phyloP scores from a whole-genome alignment of 1,139 yeast species.

The Fermentozyma sake region DNA sequence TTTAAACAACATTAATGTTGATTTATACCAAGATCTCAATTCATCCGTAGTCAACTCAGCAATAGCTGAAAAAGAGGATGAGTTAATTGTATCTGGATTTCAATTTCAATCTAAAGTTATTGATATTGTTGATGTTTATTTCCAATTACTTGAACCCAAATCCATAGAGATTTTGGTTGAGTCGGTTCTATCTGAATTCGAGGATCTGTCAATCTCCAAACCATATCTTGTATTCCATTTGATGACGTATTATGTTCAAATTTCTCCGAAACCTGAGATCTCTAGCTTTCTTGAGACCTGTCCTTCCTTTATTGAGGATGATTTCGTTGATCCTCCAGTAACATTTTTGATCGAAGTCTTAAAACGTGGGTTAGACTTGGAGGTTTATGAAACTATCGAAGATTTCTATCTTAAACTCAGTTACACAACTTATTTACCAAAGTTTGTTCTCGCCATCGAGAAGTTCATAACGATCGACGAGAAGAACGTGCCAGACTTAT shows the following conservation, averaged over 20 bases:
- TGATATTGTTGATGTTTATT: conserved; percentile 3
- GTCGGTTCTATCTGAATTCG: background rate
- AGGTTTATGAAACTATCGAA: conserved; percentile 17
- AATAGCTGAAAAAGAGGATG: background rate
- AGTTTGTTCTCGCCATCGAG: too few relatives aligned
- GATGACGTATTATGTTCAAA: conserved; percentile 1
- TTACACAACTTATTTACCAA: too few relatives aligned
- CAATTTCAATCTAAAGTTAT: too few relatives aligned
- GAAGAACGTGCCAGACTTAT: too few relatives aligned
- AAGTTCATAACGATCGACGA: too few relatives aligned
- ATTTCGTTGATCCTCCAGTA: conserved; percentile 23
- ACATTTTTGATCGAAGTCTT: conserved; percentile 13
- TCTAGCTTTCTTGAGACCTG: conserved; percentile 12
- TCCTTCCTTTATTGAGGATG: conserved; percentile 25
- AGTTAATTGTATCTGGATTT: background rate
- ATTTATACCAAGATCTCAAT: background rate
- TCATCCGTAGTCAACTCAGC: background rate
- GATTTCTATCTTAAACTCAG: too few relatives aligned
- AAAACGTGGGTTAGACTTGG: conserved; percentile 3
- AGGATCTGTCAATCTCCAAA: background rate
- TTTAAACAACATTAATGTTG: background rate
- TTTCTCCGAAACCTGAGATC: conserved; percentile 1
- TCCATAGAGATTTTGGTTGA: background rate
- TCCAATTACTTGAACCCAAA: conserved; percentile 1
- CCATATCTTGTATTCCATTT: conserved; percentile 2